These are phyloP conservation scores for Vachellia pachyceras DNA, from an alignment of 306 rosid genomes.

Conservation along the genomic window DNA sequence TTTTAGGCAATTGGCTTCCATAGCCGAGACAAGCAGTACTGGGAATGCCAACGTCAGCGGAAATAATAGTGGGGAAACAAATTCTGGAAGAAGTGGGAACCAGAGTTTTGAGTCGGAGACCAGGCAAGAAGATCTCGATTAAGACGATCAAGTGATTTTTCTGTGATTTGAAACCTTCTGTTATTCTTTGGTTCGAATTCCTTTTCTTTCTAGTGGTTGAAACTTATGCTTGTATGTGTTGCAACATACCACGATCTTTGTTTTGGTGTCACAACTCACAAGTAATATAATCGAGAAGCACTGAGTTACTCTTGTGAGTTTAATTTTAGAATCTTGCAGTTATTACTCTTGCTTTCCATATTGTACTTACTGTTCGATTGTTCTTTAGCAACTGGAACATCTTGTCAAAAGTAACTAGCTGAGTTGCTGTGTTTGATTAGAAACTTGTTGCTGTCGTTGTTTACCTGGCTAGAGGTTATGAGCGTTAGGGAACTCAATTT, in stretches of 20 bases:
- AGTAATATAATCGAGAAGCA: slow-evolving; percentile 13
- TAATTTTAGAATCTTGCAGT: slow-evolving; percentile 4
- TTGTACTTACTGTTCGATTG: slow-evolving; percentile 1
- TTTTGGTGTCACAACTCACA: not conserved
- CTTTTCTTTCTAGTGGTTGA: slow-evolving; percentile 25
- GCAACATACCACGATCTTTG: not conserved
- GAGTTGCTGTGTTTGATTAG: not conserved
- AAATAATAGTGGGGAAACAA: slow-evolving; percentile 56
- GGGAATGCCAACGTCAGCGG: slow-evolving; percentile 54
- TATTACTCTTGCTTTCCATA: slow-evolving; percentile 1
- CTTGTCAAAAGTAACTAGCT: not conserved
- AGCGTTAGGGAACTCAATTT: too few species aligned
- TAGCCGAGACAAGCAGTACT: slow-evolving; percentile 66
- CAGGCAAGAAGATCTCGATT: slow-evolving; percentile 94
- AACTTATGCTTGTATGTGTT: slow-evolving; percentile 17
- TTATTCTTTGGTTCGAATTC: slow-evolving; percentile 29
- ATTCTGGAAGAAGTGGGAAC: slow-evolving; percentile 66
- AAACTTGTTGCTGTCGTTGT: slow-evolving; percentile 13
- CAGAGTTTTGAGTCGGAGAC: slow-evolving; percentile 77
- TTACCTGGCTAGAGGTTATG: too few species aligned
- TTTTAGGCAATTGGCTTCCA: slow-evolving; percentile 54
- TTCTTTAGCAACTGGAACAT: not conserved
- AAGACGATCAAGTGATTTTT: slow-evolving; percentile 49
- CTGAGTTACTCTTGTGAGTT: not conserved
- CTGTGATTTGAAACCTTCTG: slow-evolving; percentile 39